These are phyloP conservation scores for Amanita thiersii DNA, from an alignment of 768 basidiomycete genomes.

Conservation along the genomic window DNA sequence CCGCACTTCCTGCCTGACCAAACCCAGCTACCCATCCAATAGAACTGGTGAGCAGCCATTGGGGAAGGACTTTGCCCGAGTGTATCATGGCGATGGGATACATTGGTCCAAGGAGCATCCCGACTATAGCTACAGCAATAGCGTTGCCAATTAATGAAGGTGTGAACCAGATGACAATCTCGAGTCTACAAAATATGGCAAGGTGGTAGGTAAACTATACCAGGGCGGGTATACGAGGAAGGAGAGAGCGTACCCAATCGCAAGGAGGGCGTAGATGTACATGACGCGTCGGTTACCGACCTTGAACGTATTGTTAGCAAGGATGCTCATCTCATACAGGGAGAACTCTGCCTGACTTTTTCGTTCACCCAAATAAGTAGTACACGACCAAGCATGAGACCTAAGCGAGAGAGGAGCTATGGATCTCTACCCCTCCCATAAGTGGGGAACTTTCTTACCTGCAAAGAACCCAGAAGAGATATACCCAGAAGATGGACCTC, in stretches of 20 bases:
- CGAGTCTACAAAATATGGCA: conserved; percentile 39
- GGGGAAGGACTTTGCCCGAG: conserved; percentile 57
- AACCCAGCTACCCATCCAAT: conserved; percentile 65
- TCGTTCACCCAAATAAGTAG: conserved; percentile 47
- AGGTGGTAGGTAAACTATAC: not conserved
- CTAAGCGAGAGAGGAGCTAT: conserved; percentile 19
- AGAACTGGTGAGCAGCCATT: conserved; percentile 55
- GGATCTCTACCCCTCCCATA: not conserved
- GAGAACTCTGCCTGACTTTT: no score
- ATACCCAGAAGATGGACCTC: conserved; percentile 36
- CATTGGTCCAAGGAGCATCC: conserved; percentile 67
- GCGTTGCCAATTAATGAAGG: conserved; percentile 59
- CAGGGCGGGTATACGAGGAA: not conserved
- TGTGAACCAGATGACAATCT: conserved; percentile 62
- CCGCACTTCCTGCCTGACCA: conserved; percentile 65
- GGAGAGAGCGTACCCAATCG: conserved; percentile 33
- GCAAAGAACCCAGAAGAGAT: conserved; percentile 52
- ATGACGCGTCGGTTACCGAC: conserved; percentile 48
- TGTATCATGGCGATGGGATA: conserved; percentile 73
- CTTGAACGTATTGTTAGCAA: conserved; percentile 16
- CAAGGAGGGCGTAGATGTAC: conserved; percentile 41
- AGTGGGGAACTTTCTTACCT: conserved; percentile 23
- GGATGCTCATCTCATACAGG: no score
- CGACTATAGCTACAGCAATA: conserved; percentile 56
- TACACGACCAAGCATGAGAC: conserved; percentile 50